phyloP scores from a whole-genome alignment of 1,139 yeast genomes.

The Nadsonia starkeyi-henricii region DNA sequence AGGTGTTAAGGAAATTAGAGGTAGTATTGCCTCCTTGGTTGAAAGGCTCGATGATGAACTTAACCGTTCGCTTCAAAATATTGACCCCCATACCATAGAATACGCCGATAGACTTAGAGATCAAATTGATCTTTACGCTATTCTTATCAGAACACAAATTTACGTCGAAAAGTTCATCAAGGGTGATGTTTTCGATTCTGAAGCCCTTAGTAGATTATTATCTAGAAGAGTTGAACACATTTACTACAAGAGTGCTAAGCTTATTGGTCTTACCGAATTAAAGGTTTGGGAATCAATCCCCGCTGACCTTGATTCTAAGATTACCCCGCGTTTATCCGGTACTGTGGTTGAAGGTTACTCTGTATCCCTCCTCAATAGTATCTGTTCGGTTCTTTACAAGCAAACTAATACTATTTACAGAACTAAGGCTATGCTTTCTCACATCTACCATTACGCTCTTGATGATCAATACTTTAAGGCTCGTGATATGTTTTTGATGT shows the following conservation, averaged over 20 bases:
- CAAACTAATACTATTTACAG: conserved; percentile 58
- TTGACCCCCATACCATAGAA: conserved; percentile 92
- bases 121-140: conserved; percentile 61
- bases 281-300: conserved; percentile 52
- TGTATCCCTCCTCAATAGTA: conserved; percentile 44
- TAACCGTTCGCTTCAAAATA: conserved; percentile 69
- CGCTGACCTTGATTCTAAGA: conserved; percentile 18
- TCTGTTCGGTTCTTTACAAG: conserved; percentile 51
- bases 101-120: conserved; percentile 84
- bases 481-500: conserved; percentile 71
- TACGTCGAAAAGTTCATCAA: conserved; percentile 53
- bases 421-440: conserved; percentile 72
- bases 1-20: conserved; percentile 66
- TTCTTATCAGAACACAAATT: conserved; percentile 73
- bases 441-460: conserved; percentile 83
- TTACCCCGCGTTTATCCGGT: conserved; percentile 23
- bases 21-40: conserved; percentile 72
- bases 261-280: conserved; percentile 55
- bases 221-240: conserved; percentile 83
- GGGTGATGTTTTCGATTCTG: conserved; percentile 29
- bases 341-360: conserved; percentile 23
- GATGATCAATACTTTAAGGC: conserved; percentile 75
- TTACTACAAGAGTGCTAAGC: conserved; percentile 77
- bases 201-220: conserved; percentile 47
- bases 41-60: conserved; percentile 95